Evolutionary conservation across 371 early-diverging fungal genomes (phyloP), one percentile per base, ranked within the genome.

Genomic region (Mucor circinelloides): DNA sequence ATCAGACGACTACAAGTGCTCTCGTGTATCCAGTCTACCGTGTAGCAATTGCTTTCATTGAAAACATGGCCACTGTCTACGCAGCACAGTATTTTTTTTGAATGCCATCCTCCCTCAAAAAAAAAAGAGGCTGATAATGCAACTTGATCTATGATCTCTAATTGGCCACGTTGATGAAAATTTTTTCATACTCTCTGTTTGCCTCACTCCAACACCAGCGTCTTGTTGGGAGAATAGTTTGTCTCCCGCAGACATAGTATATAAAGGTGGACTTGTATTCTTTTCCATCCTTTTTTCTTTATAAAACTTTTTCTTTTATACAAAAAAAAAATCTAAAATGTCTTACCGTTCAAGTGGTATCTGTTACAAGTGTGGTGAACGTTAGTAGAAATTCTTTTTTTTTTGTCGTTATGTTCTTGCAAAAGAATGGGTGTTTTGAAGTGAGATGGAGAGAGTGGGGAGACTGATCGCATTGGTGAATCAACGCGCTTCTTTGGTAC

Each of bases 291-390:
- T 46, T 52, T 52, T 61, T 30, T 46, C 44, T 46, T 40, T 60
- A 19, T 50, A 13, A 46, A 62, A 62, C 52, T 50, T 50, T 62
- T 62, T 61, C 32, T 21, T 46, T 17, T 50, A 13, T 36, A 36
- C 13, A 36, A 36, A n/a, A 17, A 6, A 23, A 44, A 12, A 44
- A 28, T 50, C 46, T 31, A 36, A 66, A 61, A 79, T 79, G 83
- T 80, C 82, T 72, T 79, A 68, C 74, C 76, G 77, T 79, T 52
- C 34, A 59, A 46, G 66, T 67, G 66, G 76, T 70, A 52, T 46
- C 57, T 82, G 83, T 70, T 83, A 78, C 73, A 80, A 78, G 71
- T 83, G 83, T 72, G 83, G 83, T 73, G 80, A 83, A 83, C 64
- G 83, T 72, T 74, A 80, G 83, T 83, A 76, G 63, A 65, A 54